Evolutionary conservation across 2,329 filamentous ascomycete genomes (phyloP), one percentile per base, ranked within the genome.

Genomic region (Stagonosporopsis chrysanthemi): DNA sequence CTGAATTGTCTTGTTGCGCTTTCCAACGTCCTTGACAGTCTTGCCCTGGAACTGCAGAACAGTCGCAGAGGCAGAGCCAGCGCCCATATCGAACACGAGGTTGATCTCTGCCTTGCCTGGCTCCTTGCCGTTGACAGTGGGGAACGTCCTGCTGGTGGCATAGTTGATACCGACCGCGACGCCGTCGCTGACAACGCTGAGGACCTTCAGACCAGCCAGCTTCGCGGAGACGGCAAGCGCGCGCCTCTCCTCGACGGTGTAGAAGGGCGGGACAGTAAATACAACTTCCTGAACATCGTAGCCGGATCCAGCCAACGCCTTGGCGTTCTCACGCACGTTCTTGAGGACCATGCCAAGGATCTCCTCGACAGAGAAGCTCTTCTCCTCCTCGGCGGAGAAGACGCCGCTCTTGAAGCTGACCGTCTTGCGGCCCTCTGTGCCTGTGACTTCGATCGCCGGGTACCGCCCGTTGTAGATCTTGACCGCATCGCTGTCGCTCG

Each of bases 31-130:
- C 83, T 98, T 99, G 61, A 98, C 89, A 1, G 85, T 88, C 67
- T 89, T 88, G 73, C 90, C 90, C 77, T 97, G 93, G 79, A 99
- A 97, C 69, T 88, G 90, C 74, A 99, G 79, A 49, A 99, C 82
- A 6, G 92, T 95, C 4, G 94, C 94, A 68, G 92, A 96, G 29
- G 94, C 90, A 42, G 92, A 97, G 4, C 95, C 95, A 65, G 95
- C 93, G 65, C 95, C 95, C 93, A 99, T 98, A 74, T 99, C 95
- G 72, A 95, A 99, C 28, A 99, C 87, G 75, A 99, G 80, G 79
- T 99, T 92, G 68, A 93, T 86, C 78, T 99, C 95, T 0, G 95
- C 89, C 80, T 92, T 92, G 63, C 86, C 89, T 52, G 91, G 92
- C 51, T 95, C 88, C 42, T 52, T 56, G 24, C 49, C 49, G 52